Base-by-base conservation (phyloP, 1,139 yeast species). In the Candida frijolesensis region DNA sequence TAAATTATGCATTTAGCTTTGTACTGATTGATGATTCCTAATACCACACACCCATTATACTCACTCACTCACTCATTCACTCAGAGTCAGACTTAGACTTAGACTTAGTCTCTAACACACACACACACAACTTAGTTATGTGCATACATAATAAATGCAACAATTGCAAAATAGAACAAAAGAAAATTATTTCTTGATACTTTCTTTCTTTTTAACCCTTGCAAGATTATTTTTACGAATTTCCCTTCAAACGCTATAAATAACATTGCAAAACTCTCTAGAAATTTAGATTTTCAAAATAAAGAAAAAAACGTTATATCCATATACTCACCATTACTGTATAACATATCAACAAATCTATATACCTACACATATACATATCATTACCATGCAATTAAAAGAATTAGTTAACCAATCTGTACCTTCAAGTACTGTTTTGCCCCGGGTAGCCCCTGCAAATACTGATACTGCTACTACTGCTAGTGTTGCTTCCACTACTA, bases 381-480 rank as follows among this genome's bases (percentile, higher is more conserved):
- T 8, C 8, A 4, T 8, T 25, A 42, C n/a, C 25, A 48, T 45
- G 56, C 51, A 47, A 12, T 49, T 52, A 40, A 45, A 44, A 25
- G 45, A 45, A 29, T 42, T 52, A 32, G 45, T 49, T 22, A 49
- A 47, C 27, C 51, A 40, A 35, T 12, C 44, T 4, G 32, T 46
- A 34, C 47, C 50, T 12, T 41, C 34, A 3, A 46, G 43, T 25
- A 30, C 25, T 22, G 19, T 43, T 8, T 22, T 14, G 19, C 22
- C 39, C 4, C 34, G 19, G 9, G 22, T 46, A 19, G 33, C 41
- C 14, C 34, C 37, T n/a, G 18, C 30, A 29, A 41, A 34, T 15
- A 27, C 32, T 29, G 11, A 16, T 25, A 25, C 2, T 25, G 16
- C 16, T 22, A 27, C 51, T 40, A 22, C 15, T 41, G 14, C 30